Base-by-base conservation (phyloP, 228 moss, liverwort and hornwort genomes). In the Sphagnum magellanicum region DNA sequence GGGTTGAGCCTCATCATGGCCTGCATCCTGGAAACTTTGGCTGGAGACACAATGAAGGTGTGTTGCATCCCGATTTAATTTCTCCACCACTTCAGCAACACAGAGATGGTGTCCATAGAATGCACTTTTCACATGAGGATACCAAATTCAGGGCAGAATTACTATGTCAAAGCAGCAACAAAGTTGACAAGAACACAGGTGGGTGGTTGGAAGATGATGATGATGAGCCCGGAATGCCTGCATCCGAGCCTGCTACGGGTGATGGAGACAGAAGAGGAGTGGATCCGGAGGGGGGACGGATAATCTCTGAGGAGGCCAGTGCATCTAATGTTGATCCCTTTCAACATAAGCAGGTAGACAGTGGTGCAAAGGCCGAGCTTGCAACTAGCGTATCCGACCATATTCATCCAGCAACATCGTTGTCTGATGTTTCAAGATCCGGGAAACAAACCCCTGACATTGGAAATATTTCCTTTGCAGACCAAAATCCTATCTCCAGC, bases 151-250 rank as follows among this genome's bases (percentile, higher is more conserved):
- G 55, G 55, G 12, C 55, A 8, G 9, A 12, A 55, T 12, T 8
- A 55, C 55, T 55, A 55, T 55, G 55, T 12, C 12, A 52, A 17
- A 6, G n/a, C 17, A n/a, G 12, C 10, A n/a, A 9, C 17, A 15
- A n/a, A 11, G 5, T 67, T 16, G n/a, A n/a, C 52, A 52, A 11
- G 11, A 51, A 14, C 46, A 67, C 66, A n/a, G 66, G 66, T 51
- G 66, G 66, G 50, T 67, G 66, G 66, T 11, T 67, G 50, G 66
- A 67, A 53, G n/a, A 67, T 8, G 66, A 67, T 52, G 51, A 51
- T 15, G 51, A 51, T 6, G 16, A 32, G 8, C 12, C 55, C 1
- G 12, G 55, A 8, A 55, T 8, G 17, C 12, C 52, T 49, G 49
- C 3, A 4, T 7, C 5, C 5, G 9, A 49, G 13, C 15, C 51